Evolutionary conservation across 768 basidiomycete species (phyloP).

Genomic region (Phlebiopsis flavidoalba): DNA sequence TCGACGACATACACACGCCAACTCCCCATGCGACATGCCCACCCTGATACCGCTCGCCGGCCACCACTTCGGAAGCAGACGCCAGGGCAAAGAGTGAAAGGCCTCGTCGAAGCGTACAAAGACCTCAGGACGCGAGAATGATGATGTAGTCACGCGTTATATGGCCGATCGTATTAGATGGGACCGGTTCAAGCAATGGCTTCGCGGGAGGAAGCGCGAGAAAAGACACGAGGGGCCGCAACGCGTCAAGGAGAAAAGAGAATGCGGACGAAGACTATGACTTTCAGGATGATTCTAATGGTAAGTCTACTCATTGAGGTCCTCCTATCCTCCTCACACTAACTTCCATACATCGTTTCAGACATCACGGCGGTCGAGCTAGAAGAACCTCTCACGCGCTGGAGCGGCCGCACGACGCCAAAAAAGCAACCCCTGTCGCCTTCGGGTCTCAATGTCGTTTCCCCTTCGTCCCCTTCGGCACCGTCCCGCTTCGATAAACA

Average conservation of each 20-base stretch:
- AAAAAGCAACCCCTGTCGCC: background rate
- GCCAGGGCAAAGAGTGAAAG: background rate
- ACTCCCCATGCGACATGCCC: background rate
- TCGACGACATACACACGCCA: background rate
- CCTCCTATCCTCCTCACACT: background rate
- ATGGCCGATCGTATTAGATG: constrained; percentile 35
- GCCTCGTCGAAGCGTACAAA: background rate
- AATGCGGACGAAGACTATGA: background rate
- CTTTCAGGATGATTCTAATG: background rate
- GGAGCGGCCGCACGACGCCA: background rate
- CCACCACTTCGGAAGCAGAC: background rate
- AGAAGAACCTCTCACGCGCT: background rate
- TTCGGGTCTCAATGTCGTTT: background rate
- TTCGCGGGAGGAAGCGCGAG: background rate
- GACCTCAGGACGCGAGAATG: background rate
- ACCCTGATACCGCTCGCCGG: background rate
- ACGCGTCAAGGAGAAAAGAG: background rate
- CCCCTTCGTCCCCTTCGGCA: background rate
- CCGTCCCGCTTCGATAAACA: background rate
- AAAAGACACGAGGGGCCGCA: background rate
- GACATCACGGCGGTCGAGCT: background rate
- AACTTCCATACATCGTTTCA: background rate
- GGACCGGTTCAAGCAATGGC: constrained; percentile 36
- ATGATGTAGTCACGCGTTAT: constrained; percentile 35
- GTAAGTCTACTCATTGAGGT: background rate